Conservation (phyloP, 495 filamentous ascomycete genomes). For the Penicillium lividum region DNA sequence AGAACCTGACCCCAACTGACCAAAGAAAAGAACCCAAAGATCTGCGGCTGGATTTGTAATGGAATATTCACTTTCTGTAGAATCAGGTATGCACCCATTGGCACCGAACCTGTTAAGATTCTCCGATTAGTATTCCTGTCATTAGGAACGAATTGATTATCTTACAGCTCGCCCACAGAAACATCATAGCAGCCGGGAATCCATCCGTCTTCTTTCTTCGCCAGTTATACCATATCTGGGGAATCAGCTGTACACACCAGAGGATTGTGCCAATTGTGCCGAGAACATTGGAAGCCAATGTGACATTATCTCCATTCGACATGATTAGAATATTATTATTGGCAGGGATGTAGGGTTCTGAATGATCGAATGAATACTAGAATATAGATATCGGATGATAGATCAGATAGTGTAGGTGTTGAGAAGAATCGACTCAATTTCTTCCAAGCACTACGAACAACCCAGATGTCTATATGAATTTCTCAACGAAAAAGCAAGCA, state of each 20-base stretch:
- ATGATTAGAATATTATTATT: conserved; percentile 10
- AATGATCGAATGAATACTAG: too few relatives aligned
- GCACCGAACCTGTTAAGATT: conserved; percentile 40
- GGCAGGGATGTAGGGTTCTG: neutral
- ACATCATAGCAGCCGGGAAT: conserved; percentile 71
- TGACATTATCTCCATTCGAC: conserved; percentile 36
- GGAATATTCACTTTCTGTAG: conserved; percentile 71
- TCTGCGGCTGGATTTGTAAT: conserved; percentile 72
- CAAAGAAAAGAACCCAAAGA: conserved; percentile 64
- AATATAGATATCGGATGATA: too few relatives aligned
- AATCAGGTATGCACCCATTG: conserved; percentile 57
- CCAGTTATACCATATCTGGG: conserved; percentile 73
- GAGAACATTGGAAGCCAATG: conserved; percentile 52
- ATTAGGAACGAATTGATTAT: neutral
- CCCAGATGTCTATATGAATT: too few relatives aligned
- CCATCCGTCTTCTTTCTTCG: conserved; percentile 70
- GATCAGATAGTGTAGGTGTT: too few relatives aligned
- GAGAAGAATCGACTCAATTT: too few relatives aligned
- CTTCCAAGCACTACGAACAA: too few relatives aligned
- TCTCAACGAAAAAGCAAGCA: too few relatives aligned
- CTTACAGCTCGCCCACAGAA: conserved; percentile 70
- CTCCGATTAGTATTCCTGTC: neutral
- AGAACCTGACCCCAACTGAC: conserved; percentile 68
- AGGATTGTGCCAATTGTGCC: conserved; percentile 57
- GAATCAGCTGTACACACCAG: conserved; percentile 56